Evolutionary conservation across 139 green algal species (phyloP), one percentile per base, ranked within the genome.

Genomic region (Chlamydomonas sp.): DNA sequence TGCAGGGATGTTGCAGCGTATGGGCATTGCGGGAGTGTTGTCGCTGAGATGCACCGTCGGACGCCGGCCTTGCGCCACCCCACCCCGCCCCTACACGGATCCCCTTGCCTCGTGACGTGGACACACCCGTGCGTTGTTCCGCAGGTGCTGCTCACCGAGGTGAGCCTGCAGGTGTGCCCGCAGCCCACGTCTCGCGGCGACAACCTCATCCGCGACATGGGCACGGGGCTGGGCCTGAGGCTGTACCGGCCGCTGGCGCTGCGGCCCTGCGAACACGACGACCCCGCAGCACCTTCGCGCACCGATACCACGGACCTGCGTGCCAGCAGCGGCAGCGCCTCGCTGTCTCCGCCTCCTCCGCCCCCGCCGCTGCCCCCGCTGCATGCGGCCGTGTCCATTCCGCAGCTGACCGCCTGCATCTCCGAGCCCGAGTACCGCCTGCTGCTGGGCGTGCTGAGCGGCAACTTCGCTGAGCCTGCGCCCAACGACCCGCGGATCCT

Each of bases 401-500:
- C 96, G 1, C 85, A 87, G 58, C 90, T 98, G 62, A 88, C 87
- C 15, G 91, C 93, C 0, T 82, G 78, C 2, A 77, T 98, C 8
- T 92, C 85, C 2, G 95, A 98, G 78, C 77, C 15, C 0, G 96
- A 99, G 87, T 99, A 98, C 86, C 77, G 87, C 17, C 85, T 92
- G 31, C 93, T 97, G 62, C 96, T 96, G 15, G 91, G 88, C 5
- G 91, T 98, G 9, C 87, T 96, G 0, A 81, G 87, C 0, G 76
- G 79, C 87, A 98, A 98, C 88, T 92, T 98, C 57, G 64, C 15
- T 1, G 93, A 94, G 77, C 4, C 77, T 12, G 63, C 60, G 60
- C 12, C 31, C 0, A 62, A 62, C 58, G 75, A 83, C 76, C 75
- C 84, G 15, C 75, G 76, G 61, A 31, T 83, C 18, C 5, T n/a